Conservation (phyloP, 1,284 basidiomycete species). For the Chondrostereum purpureum region DNA sequence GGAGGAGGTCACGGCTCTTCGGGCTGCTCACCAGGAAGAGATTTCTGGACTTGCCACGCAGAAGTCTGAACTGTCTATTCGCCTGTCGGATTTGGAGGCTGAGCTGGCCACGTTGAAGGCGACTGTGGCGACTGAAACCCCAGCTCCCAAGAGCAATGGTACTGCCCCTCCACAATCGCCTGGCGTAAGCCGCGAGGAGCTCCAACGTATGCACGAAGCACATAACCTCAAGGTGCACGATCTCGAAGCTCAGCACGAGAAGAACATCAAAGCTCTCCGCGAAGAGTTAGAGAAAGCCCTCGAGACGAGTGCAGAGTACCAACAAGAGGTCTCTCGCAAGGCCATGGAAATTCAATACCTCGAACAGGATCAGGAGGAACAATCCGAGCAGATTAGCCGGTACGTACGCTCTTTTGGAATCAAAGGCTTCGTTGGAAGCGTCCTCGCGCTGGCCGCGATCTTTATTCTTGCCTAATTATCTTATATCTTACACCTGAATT, state of each 20-base stretch:
- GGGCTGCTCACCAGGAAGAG: slow-evolving; percentile 53
- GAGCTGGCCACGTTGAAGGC: slow-evolving; percentile 64
- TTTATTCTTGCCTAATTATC: slow-evolving; percentile 44
- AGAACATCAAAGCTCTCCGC: slow-evolving; percentile 47
- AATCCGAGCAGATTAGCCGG: slow-evolving; percentile 66
- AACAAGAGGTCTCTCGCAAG: slow-evolving; percentile 59
- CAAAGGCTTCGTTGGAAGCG: slow-evolving; percentile 49
- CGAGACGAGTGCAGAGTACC: slow-evolving; percentile 46
- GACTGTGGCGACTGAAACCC: slow-evolving; percentile 38
- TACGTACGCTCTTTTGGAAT: slow-evolving; percentile 60
- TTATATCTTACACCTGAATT: slow-evolving; percentile 20
- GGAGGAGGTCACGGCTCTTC: slow-evolving; percentile 61
- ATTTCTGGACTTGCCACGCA: slow-evolving; percentile 43
- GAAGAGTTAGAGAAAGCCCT: slow-evolving; percentile 58
- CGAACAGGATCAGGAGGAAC: slow-evolving; percentile 72
- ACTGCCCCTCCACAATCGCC: slow-evolving; percentile 37
- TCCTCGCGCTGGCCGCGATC: slow-evolving; percentile 50
- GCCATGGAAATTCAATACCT: slow-evolving; percentile 74
- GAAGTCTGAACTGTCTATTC: slow-evolving; percentile 53
- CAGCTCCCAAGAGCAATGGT: slow-evolving; percentile 52
- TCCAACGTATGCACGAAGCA: slow-evolving; percentile 70
- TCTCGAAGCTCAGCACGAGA: slow-evolving; percentile 66
- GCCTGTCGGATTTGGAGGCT: slow-evolving; percentile 66
- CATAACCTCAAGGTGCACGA: slow-evolving; percentile 79
- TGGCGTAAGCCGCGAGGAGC: slow-evolving; percentile 63